phyloP scores from a whole-genome alignment of 2,329 filamentous ascomycete genomes.

The Fusarium protoensiforme region DNA sequence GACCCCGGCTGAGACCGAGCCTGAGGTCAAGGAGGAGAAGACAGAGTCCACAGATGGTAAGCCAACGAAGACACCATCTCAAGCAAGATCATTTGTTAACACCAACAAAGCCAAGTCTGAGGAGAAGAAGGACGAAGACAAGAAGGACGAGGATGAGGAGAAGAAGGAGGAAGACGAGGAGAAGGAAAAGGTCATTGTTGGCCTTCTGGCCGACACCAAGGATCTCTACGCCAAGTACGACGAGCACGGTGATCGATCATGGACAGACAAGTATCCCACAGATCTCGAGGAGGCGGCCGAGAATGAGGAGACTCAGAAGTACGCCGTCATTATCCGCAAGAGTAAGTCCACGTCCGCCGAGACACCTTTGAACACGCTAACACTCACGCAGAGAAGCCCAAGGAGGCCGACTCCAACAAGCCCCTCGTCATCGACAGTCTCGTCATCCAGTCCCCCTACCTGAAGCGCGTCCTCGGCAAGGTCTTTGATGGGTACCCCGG shows the following conservation, averaged over 20 bases:
- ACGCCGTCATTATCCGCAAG: constrained; percentile 69
- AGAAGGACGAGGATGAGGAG: not conserved
- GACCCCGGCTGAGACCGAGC: constrained; percentile 35
- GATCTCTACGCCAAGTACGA: constrained; percentile 59
- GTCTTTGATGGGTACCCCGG: constrained; percentile 70
- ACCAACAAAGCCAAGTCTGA: constrained; percentile 12
- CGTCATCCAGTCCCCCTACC: constrained; percentile 69
- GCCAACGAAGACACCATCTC: not conserved
- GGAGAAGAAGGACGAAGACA: constrained; percentile 10
- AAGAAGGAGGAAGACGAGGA: not conserved
- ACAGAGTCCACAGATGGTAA: constrained; percentile 18
- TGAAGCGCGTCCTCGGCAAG: constrained; percentile 66
- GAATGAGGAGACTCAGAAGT: constrained; percentile 70
- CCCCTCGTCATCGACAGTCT: constrained; percentile 71
- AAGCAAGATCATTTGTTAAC: not conserved
- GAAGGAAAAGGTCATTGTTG: constrained; percentile 42
- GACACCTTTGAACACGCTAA: not conserved
- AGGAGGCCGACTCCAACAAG: constrained; percentile 68
- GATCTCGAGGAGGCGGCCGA: constrained; percentile 68
- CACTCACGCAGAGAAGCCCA: constrained; percentile 49
- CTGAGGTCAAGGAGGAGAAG: constrained; percentile 21
- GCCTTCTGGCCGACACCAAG: constrained; percentile 53
- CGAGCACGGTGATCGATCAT: constrained; percentile 61
- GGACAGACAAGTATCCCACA: constrained; percentile 66
- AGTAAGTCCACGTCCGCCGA: constrained; percentile 29